Evolutionary conservation across 768 basidiomycete species (phyloP), one percentile per base, ranked within the genome.

Genomic region (Calocybe indica): DNA sequence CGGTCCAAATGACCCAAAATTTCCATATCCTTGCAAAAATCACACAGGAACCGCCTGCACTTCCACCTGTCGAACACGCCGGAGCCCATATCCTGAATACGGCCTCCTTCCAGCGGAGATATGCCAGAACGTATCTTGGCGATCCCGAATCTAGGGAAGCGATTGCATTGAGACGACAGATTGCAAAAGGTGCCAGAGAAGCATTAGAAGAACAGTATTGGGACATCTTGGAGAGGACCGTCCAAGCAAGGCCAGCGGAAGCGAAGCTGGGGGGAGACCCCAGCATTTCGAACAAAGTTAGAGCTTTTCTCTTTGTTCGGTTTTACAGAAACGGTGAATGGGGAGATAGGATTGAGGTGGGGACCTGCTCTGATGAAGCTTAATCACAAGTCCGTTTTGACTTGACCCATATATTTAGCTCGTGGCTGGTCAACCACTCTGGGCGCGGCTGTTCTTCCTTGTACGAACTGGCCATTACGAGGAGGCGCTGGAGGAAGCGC

Each of bases 391-490:
- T 15, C 41, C 13, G 12, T 12, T 6, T 35, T 47, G 1, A 29
- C 30, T 43, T 32, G 29, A 22, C 22, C 40, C 32, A 9, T 6
- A 53, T n/a, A 47, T 38, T 46, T 48, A 94, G 88, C 69, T 92
- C 49, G 81, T 95, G 15, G 83, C 87, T 47, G 88, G 88, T 7
- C 85, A 88, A 57, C 91, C 93, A 1, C 55, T 98, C 9, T 99
- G 93, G 92, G 95, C 94, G 7, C 85, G 90, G 48, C 61, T 94
- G n/a, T 97, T 90, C 67, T 94, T 87, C 68, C 78, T 99, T 11
- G 74, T 99, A 7, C 82, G 95, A 22, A 86, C 86, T 1, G 95
- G 95, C 0, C 85, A 93, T 61, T 61, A 73, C 5, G 72, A 79
- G 35, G 94, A 97, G 51, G 92, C 94, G 0, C 69, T 95, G 28